Evolutionary conservation across 805 yeast genomes (phyloP), one percentile per base, ranked within the genome.

Genomic region (Schizosaccharomyces osmophilus): DNA sequence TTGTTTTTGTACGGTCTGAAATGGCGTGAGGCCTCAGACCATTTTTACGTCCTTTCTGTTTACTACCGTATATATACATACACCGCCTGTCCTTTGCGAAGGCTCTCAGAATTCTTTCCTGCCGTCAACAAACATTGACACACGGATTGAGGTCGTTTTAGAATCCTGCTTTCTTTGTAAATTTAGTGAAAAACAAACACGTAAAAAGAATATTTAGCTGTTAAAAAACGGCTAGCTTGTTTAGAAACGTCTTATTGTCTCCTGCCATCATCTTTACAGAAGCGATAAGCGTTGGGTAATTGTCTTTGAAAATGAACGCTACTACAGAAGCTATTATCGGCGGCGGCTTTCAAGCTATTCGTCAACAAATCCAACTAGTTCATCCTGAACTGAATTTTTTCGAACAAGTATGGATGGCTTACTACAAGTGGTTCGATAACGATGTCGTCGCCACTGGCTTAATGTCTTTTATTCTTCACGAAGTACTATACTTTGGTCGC

Each of bases 361-460:
- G 59, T 24, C 26, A 24, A 22, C 41, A n/a, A 26, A 36, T 65
- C 45, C 51, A 51, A 43, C 62, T 36, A n/a, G 43, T 61, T 39
- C 78, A 77, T 66, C 72, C 74, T 2, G 77, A 78, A 19, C 72
- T 82, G 64, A 79, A 73, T 67, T 61, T 74, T 29, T 54, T 82
- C 55, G 97, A 90, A 71, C 78, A 78, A 65, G 69, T 81, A 62
- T 90, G 98, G 98, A 95, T 94, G 13, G 75, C 87, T 26, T 90
- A 86, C 81, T 90, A 88, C 75, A 75, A 81, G 63, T 88, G 82
- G 73, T 79, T 88, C 78, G 79, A 81, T 67, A 90, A 90, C 72
- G 98, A 90, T 72, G 77, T 85, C 42, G 77, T 90, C 64, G 96
- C 97, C 61, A 90, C 97, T 1, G 98, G 66, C 32, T 71, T 88